Evolutionary conservation across 192 early-diverging fungal genomes (phyloP), one percentile per base, ranked within the genome.

Genomic region (Dissophora ornata): DNA sequence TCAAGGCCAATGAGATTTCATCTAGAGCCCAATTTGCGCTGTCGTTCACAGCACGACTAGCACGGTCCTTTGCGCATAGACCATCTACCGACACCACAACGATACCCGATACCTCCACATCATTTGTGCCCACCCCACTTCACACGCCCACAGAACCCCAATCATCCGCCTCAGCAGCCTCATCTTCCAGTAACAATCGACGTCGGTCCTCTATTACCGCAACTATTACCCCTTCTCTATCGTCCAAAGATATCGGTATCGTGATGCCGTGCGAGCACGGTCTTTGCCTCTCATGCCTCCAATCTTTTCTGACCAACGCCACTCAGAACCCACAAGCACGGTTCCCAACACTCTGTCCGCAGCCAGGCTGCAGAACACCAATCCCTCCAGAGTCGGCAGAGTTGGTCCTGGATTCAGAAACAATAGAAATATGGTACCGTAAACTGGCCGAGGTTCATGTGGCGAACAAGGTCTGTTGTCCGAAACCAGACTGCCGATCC

Each of bases 311-410:
- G 22, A 62, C 60, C 41, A 77, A 77, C 32, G 53, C 68, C 4
- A 62, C 53, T 4, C 57, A 61, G 15, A 77, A 26, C 28, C 41
- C 63, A 0, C 58, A 67, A 25, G 46, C 73, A n/a, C 49, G 73
- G 2, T 67, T 67, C 33, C 73, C 73, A 12, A 67, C 64, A 4
- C 26, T 57, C 4, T 77, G 73, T 22, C 73, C 73, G 2, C 73
- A 77, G 28, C 73, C 73, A 0, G 58, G 52, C 4, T 77, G 73
- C 30, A 60, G 73, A 4, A 67, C 73, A 0, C 64, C 73, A 7
- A 77, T 77, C 36, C 73, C 73, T 3, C 60, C 65, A 40, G 73
- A 77, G 33, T 77, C 65, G 36, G 73, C 73, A 15, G 73, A 77
- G 21, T 29, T 67, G 33, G 73, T 77, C 25, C 18, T 77, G 45